Base-by-base conservation (phyloP, 179 eudicot genomes). In the Sideroxylon spinosum region DNA sequence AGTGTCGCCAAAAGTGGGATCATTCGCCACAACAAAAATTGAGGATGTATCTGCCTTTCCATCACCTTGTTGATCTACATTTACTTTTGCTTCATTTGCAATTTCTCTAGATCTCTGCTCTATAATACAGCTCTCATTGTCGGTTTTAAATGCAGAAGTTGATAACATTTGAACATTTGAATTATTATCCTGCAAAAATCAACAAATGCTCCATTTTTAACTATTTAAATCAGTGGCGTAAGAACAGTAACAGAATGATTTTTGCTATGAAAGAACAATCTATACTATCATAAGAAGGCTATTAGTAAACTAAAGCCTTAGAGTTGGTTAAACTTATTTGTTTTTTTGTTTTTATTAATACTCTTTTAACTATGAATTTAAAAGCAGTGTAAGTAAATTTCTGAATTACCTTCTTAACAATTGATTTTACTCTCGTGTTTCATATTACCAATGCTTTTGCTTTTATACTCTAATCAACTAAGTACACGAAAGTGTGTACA, bases 21-120 rank as follows among this genome's bases (percentile, higher is more conserved):
- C 89, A 81, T 84, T 86, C 22, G 75, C 87, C 52, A 77, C 78
- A 2, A 71, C 71, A 29, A 61, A 80, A 56, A 75, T 78, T 76
- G 85, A 79, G 84, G 88, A 65, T 85, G 82, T 57, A 74, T 90
- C 90, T 46, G 73, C 76, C 68, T 86, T 85, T 59, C 76, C 75
- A 78, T 84, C 80, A 68, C 79, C 87, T 74, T 83, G 86, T 79
- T 78, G 84, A 82, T 80, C 85, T 64, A 68, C 57, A 53, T 75
- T 76, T 61, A 87, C 86, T 72, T 80, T 83, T 52, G 63, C 64
- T 78, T 75, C 80, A 66, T 61, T 63, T 46, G 72, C 53, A 32
- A 78, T 26, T 14, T 52, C 26, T 53, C 76, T 69, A 55, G 53
- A 71, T 60, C 76, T 83, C 86, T 89, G 85, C 87, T 80, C 81